Evolutionary conservation across 805 yeast genomes (phyloP).

Genomic region (Pichia eremophila): DNA sequence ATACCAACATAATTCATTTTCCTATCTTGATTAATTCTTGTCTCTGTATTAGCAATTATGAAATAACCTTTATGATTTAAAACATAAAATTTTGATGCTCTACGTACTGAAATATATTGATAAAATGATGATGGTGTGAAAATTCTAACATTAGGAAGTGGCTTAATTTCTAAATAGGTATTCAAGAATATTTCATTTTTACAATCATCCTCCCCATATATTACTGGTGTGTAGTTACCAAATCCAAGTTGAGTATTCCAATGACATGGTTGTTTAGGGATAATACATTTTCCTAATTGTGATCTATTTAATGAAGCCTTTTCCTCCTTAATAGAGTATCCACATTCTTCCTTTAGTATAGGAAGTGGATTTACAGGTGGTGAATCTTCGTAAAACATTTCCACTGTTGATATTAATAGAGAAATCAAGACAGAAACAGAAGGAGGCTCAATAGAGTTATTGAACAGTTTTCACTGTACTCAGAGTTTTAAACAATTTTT

Average conservation of each 20-base stretch:
- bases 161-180: neutral
- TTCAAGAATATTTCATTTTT: neutral
- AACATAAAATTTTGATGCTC: conserved; percentile 6
- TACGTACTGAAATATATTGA: conserved; percentile 7
- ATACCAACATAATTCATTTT: conserved; percentile 13
- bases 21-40: conserved; percentile 6
- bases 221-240: conserved; percentile 4
- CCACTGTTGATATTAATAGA: no score
- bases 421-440: no score
- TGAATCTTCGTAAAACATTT: neutral
- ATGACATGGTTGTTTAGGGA: conserved; percentile 2
- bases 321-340: neutral
- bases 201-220: conserved; percentile 2
- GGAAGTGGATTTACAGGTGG: neutral
- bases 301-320: conserved; percentile 1
- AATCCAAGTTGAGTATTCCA: conserved; percentile 7
- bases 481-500: no score
- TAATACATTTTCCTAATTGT: neutral
- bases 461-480: no score
- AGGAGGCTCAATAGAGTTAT: no score
- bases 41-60: conserved; percentile 9
- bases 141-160: neutral
- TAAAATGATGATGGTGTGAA: conserved; percentile 10
- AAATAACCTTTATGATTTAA: conserved; percentile 1
- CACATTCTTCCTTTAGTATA: neutral